These are phyloP conservation scores for Neoscytalidium dimidiatum DNA, from an alignment of 2,329 filamentous ascomycete species.

Conservation along the genomic window DNA sequence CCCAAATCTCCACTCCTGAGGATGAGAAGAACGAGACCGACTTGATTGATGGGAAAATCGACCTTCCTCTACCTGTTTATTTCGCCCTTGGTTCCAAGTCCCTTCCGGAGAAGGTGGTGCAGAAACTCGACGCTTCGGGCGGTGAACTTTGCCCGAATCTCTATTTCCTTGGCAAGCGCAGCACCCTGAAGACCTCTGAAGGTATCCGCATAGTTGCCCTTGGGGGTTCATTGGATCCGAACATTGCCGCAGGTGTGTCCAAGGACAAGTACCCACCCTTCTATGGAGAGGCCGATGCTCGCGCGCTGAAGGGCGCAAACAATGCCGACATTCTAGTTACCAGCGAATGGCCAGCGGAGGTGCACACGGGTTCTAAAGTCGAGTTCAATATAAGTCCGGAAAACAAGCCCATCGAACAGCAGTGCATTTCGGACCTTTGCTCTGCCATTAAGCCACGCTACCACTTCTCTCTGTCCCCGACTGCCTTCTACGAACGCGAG, in stretches of 20 bases:
- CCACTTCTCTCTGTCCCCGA: slow-evolving; percentile 73
- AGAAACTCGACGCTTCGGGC: slow-evolving; percentile 71
- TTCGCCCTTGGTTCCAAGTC: slow-evolving; percentile 77
- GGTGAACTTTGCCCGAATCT: slow-evolving; percentile 84
- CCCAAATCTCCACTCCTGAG: slow-evolving; percentile 46
- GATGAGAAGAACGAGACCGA: slow-evolving; percentile 56
- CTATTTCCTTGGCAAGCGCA: slow-evolving; percentile 84
- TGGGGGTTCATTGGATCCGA: slow-evolving; percentile 70
- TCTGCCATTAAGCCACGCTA: slow-evolving; percentile 84
- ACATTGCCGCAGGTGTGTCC: slow-evolving; percentile 62
- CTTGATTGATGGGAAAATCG: slow-evolving; percentile 71
- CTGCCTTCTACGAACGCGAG: slow-evolving; percentile 85
- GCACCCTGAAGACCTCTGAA: slow-evolving; percentile 84
- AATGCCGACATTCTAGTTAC: slow-evolving; percentile 86
- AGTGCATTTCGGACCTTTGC: slow-evolving; percentile 76
- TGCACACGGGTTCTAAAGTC: slow-evolving; percentile 70
- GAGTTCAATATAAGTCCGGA: slow-evolving; percentile 51
- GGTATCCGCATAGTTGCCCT: slow-evolving; percentile 85
- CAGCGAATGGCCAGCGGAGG: slow-evolving; percentile 75
- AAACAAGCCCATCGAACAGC: slow-evolving; percentile 57
- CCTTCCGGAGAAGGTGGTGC: slow-evolving; percentile 70
- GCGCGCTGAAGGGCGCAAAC: slow-evolving; percentile 72
- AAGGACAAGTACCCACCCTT: slow-evolving; percentile 75
- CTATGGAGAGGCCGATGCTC: slow-evolving; percentile 77
- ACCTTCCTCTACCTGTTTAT: slow-evolving; percentile 81